Evolutionary conservation across 805 yeast genomes (phyloP).

Genomic region (Kodamaea sagamina): DNA sequence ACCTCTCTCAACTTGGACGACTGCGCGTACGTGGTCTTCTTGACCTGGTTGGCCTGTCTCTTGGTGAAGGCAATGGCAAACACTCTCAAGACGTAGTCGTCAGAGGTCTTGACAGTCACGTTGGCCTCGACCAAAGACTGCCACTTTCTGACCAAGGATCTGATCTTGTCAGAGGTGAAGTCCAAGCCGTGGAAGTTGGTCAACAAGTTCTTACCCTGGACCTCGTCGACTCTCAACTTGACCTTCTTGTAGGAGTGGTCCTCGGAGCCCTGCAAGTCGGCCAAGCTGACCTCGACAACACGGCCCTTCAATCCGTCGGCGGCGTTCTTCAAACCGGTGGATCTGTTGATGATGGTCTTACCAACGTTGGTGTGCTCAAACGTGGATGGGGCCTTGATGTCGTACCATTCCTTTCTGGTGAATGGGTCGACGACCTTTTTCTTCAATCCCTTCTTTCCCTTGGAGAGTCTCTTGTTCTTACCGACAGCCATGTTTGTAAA

Average conservation of each 20-base stretch:
- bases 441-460: conserved; percentile 96
- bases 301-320: conserved; percentile 98
- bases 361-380: conserved; percentile 98
- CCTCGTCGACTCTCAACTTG: conserved; percentile 97
- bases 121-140: conserved; percentile 97
- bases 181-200: conserved; percentile 99
- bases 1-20: conserved; percentile 95
- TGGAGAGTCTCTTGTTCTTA: conserved; percentile 85
- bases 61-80: conserved; percentile 98
- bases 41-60: conserved; percentile 95
- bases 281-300: conserved; percentile 91
- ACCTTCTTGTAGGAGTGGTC: conserved; percentile 98
- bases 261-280: conserved; percentile 98
- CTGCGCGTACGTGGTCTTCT: conserved; percentile 98
- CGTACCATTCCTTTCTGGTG: conserved; percentile 99
- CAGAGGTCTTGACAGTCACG: conserved; percentile 97
- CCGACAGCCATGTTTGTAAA: conserved; percentile 39
- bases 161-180: conserved; percentile 96
- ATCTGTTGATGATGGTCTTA: conserved; percentile 97
- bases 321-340: conserved; percentile 97
- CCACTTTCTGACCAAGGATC: conserved; percentile 98
- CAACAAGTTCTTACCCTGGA: conserved; percentile 96
- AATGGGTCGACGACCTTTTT: conserved; percentile 99
- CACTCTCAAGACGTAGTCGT: conserved; percentile 94
- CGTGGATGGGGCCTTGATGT: conserved; percentile 97